These are phyloP conservation scores for Sechiopsis laciniata DNA, from an alignment of 306 rosid genomes.

Conservation along the genomic window DNA sequence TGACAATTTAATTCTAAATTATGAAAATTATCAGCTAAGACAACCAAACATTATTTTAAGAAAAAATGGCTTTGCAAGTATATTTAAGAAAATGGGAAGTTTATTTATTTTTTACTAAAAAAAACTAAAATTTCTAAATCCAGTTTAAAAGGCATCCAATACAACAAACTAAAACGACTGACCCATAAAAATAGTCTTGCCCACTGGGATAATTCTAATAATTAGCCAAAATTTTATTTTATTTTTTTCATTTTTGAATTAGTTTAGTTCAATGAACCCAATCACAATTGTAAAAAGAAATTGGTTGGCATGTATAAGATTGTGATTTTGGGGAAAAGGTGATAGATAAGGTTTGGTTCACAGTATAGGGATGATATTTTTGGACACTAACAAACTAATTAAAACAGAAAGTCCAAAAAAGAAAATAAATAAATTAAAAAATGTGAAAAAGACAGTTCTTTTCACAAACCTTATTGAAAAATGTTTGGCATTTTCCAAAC, in stretches of 20 bases:
- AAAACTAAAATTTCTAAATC: not conserved
- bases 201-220: not conserved
- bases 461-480: slow-evolving; percentile 2
- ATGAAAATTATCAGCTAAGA: no score
- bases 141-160: not conserved
- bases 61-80: no score
- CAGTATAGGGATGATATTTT: slow-evolving; percentile 11
- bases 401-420: not conserved
- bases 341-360: slow-evolving; percentile 6
- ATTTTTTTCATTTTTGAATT: no score
- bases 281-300: not conserved
- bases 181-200: not conserved
- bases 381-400: not conserved
- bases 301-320: not conserved
- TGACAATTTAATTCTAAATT: no score
- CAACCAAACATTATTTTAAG: no score
- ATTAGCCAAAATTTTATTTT: no score
- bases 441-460: not conserved
- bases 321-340: not conserved
- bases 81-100: no score
- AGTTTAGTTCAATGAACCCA: slow-evolving; percentile 4
- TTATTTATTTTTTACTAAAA: not conserved
- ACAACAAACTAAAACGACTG: not conserved
- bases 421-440: not conserved
- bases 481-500: slow-evolving; percentile 13